Percentiles rank a stretch among this genome's conserved stretches.
These are phyloP conservation scores for Akanthomyces lecanii DNA, from an alignment of 2,329 filamentous ascomycete species.

Conservation along the genomic window DNA sequence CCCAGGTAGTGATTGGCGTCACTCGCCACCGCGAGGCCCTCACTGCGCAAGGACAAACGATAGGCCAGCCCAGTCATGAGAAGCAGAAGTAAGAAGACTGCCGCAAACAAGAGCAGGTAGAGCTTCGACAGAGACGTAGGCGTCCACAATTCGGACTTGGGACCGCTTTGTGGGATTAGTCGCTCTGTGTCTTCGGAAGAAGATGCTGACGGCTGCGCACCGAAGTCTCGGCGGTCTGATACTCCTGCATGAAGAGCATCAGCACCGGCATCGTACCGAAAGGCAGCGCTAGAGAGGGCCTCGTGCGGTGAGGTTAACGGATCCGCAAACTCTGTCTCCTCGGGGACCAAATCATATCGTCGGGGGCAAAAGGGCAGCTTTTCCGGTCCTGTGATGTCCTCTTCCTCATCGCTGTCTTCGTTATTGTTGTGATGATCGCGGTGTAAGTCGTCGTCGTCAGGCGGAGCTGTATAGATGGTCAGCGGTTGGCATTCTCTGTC, in stretches of 20 bases:
- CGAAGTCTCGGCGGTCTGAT: background rate
- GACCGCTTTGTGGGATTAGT: background rate
- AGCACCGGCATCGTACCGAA: background rate
- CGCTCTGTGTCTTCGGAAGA: background rate
- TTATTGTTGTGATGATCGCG: background rate
- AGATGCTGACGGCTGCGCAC: background rate
- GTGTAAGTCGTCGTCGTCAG: background rate
- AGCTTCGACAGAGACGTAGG: slow-evolving; percentile 22
- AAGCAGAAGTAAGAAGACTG: slow-evolving; percentile 21
- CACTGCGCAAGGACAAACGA: slow-evolving; percentile 21
- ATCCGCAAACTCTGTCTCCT: background rate
- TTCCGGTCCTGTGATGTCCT: background rate
- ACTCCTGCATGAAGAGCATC: background rate
- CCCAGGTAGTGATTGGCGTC: slow-evolving; percentile 23
- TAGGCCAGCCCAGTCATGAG: slow-evolving; percentile 22
- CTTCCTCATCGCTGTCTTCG: background rate
- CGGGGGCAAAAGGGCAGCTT: background rate
- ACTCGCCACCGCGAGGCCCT: slow-evolving; percentile 21
- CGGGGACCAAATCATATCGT: background rate
- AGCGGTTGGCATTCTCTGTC: background rate
- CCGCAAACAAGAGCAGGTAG: slow-evolving; percentile 20
- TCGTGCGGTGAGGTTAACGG: background rate
- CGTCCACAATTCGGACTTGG: slow-evolving; percentile 19
- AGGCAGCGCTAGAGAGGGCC: background rate
- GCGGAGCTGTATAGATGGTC: background rate